Conservation (phyloP, 257 asterid species). For the Solanum infundibuliforme region DNA sequence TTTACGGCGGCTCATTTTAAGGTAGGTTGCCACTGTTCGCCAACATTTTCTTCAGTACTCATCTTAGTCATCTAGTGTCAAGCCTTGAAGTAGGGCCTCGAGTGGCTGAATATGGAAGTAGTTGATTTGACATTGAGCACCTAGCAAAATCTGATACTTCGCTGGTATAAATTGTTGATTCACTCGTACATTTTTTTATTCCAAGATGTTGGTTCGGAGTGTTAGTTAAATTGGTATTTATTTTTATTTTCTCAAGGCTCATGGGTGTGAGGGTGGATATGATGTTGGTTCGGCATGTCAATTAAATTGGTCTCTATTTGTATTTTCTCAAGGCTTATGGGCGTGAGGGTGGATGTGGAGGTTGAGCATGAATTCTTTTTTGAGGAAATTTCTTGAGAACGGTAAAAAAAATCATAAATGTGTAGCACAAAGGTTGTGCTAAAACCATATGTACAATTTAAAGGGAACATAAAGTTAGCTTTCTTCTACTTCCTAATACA, state of each 20-base stretch:
- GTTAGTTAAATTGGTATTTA: background rate
- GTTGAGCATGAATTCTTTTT: background rate
- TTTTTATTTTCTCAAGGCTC: background rate
- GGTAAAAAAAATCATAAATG: background rate
- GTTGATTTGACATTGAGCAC: background rate
- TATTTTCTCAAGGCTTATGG: background rate
- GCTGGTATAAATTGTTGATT: background rate
- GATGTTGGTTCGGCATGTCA: background rate
- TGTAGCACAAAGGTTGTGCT: background rate
- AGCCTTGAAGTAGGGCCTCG: background rate
- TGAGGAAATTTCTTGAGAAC: background rate
- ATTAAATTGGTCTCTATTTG: background rate
- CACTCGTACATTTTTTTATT: background rate
- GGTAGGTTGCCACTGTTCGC: constrained; percentile 26
- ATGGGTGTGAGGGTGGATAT: background rate
- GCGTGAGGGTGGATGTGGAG: background rate
- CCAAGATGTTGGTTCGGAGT: background rate
- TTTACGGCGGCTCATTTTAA: constrained; percentile 71
- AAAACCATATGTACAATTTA: background rate
- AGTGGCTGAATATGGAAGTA: background rate
- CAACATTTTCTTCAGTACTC: background rate
- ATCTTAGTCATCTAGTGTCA: background rate
- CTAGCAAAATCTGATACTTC: background rate
- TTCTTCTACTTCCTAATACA: background rate
- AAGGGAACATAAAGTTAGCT: background rate